A percentile compares a stretch with the other conserved stretches of the same genome.
These are phyloP conservation scores for Ophiostoma australiae DNA, from an alignment of 2,329 filamentous ascomycete genomes.

Conservation along the genomic window DNA sequence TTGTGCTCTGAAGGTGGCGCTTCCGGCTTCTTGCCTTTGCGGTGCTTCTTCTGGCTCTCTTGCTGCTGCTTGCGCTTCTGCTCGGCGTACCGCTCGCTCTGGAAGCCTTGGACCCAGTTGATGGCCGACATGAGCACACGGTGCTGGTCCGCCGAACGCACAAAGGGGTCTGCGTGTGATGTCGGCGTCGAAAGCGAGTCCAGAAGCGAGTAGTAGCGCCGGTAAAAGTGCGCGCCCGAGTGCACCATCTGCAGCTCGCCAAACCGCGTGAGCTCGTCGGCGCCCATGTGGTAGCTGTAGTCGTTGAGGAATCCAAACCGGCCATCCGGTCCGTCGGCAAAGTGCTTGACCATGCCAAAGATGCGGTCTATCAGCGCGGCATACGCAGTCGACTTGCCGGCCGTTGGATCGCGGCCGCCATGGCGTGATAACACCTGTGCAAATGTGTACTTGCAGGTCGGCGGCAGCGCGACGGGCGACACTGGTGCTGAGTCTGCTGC, in stretches of 20 bases:
- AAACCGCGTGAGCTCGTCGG: slow-evolving; percentile 53
- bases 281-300: slow-evolving; percentile 62
- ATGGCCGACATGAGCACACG: slow-evolving; percentile 55
- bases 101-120: slow-evolving; percentile 72
- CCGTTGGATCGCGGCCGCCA: slow-evolving; percentile 75
- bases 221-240: slow-evolving; percentile 71
- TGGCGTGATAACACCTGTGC: slow-evolving; percentile 78
- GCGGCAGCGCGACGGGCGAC: slow-evolving; percentile 47
- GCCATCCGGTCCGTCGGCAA: slow-evolving; percentile 52
- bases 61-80: slow-evolving; percentile 23
- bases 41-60: slow-evolving; percentile 29
- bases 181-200: slow-evolving; percentile 26
- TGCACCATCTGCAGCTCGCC: slow-evolving; percentile 66
- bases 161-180: slow-evolving; percentile 43
- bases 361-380: slow-evolving; percentile 60
- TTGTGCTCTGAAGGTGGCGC: neutral
- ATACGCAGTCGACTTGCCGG: slow-evolving; percentile 61
- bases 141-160: slow-evolving; percentile 41
- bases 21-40: neutral
- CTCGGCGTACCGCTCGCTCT: slow-evolving; percentile 45
- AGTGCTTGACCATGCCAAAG: slow-evolving; percentile 42
- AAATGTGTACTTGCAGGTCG: slow-evolving; percentile 70
- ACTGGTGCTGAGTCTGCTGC: neutral
- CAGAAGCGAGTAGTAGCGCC: slow-evolving; percentile 60
- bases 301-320: slow-evolving; percentile 65